Conservation (phyloP, 2,329 filamentous ascomycete genomes). For the Dactylonectria estremocensis region DNA sequence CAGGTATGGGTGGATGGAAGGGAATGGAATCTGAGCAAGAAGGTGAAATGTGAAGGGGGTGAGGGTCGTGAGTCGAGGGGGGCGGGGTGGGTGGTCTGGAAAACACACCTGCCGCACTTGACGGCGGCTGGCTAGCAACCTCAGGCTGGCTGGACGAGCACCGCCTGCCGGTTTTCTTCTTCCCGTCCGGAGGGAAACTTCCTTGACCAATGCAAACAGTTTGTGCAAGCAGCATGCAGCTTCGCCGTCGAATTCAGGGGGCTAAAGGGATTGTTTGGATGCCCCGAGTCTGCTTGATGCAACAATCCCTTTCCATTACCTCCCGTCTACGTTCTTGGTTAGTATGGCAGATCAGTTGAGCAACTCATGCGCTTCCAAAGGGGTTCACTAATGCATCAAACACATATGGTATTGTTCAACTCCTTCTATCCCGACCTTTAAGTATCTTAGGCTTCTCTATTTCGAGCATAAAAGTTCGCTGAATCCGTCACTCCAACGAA, state of each 20-base stretch:
- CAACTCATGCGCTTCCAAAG: background rate
- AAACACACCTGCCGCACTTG: constrained; percentile 8
- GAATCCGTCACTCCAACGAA: constrained; percentile 79
- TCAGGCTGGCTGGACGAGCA: background rate
- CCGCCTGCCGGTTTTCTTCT: no score
- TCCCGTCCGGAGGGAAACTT: background rate
- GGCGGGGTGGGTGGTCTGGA: background rate
- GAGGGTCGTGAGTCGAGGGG: background rate
- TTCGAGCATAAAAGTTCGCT: constrained; percentile 41
- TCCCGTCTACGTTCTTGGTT: background rate
- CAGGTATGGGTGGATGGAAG: background rate
- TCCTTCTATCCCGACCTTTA: background rate
- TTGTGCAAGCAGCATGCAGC: background rate
- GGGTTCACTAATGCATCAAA: background rate
- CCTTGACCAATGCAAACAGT: background rate
- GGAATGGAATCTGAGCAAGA: background rate
- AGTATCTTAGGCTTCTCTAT: constrained; percentile 10
- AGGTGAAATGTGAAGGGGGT: background rate
- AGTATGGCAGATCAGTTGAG: background rate
- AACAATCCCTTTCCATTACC: background rate
- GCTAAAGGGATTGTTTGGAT: background rate
- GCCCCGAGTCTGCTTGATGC: background rate
- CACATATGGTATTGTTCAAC: background rate
- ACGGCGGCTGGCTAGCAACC: constrained; percentile 8
- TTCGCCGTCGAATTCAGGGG: background rate